Evolutionary conservation across 768 basidiomycete genomes (phyloP).

Genomic region (button mushroom (Agaricus bisporus)): DNA sequence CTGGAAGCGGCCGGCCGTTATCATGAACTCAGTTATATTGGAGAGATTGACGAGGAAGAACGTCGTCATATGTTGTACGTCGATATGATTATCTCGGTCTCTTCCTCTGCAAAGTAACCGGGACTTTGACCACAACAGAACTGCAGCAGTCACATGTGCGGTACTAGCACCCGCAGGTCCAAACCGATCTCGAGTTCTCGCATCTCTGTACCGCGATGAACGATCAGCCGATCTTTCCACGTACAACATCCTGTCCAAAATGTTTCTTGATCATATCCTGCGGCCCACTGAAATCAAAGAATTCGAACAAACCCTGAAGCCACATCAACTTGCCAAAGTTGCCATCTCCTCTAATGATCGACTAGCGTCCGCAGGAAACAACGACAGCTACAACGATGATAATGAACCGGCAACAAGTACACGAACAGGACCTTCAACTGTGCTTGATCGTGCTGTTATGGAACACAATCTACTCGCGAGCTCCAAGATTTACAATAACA

Average conservation of each 20-base stretch:
- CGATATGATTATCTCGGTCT: neutral
- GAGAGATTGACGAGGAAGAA: slow-evolving; percentile 91
- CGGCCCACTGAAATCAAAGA: slow-evolving; percentile 83
- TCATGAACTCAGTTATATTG: slow-evolving; percentile 89
- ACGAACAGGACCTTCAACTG: slow-evolving; percentile 89
- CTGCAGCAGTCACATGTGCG: slow-evolving; percentile 91
- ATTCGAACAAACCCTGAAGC: slow-evolving; percentile 81
- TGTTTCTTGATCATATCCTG: slow-evolving; percentile 98
- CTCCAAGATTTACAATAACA: slow-evolving; percentile 96
- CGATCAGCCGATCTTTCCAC: slow-evolving; percentile 74
- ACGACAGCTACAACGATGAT: slow-evolving; percentile 41
- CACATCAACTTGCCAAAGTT: slow-evolving; percentile 93
- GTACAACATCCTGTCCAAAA: slow-evolving; percentile 90
- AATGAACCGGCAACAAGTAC: slow-evolving; percentile 58
- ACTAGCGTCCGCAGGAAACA: slow-evolving; percentile 60
- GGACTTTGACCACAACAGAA: slow-evolving; percentile 32
- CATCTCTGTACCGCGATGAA: slow-evolving; percentile 92
- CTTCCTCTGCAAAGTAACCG: neutral
- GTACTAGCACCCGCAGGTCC: slow-evolving; percentile 97
- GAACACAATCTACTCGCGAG: slow-evolving; percentile 97
- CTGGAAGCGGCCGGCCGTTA: slow-evolving; percentile 91
- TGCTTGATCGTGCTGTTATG: slow-evolving; percentile 96
- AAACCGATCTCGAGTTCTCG: slow-evolving; percentile 87
- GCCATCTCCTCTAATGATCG: slow-evolving; percentile 79
- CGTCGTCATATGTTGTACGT: slow-evolving; percentile 84